Percentiles rank a stretch among this genome's conserved stretches.
These are phyloP conservation scores for Zygosaccharomyces gambellarensis DNA, from an alignment of 805 yeast species.

Conservation along the genomic window DNA sequence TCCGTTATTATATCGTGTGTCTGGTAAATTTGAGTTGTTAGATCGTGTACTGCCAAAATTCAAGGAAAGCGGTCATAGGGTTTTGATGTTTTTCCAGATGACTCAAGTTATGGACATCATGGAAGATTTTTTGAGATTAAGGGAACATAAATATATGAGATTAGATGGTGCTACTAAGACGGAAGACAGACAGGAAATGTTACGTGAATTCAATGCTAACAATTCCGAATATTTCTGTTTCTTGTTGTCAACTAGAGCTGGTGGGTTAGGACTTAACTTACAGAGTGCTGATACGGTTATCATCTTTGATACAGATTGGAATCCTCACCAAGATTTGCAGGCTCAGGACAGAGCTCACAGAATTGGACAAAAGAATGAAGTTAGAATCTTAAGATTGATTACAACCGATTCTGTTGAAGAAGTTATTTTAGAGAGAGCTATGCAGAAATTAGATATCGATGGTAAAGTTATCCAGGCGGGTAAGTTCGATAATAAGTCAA, in stretches of 20 bases:
- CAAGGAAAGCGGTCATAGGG: slow-evolving; percentile 69
- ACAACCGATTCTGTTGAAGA: slow-evolving; percentile 83
- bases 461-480: slow-evolving; percentile 91
- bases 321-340: slow-evolving; percentile 86
- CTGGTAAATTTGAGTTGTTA: slow-evolving; percentile 76
- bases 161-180: slow-evolving; percentile 81
- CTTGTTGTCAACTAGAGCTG: slow-evolving; percentile 78
- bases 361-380: slow-evolving; percentile 86
- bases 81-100: slow-evolving; percentile 81
- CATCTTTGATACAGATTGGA: slow-evolving; percentile 86
- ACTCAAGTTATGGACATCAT: slow-evolving; percentile 86
- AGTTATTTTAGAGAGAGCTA: slow-evolving; percentile 75
- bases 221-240: slow-evolving; percentile 74
- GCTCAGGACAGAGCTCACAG: slow-evolving; percentile 90
- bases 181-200: slow-evolving; percentile 73
- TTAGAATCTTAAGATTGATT: slow-evolving; percentile 71
- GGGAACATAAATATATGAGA: slow-evolving; percentile 65
- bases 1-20: slow-evolving; percentile 65
- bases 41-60: slow-evolving; percentile 74
- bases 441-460: slow-evolving; percentile 77
- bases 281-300: slow-evolving; percentile 87
- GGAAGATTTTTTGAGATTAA: slow-evolving; percentile 73
- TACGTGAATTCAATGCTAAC: slow-evolving; percentile 70
- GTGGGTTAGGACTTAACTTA: slow-evolving; percentile 81
- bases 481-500: slow-evolving; percentile 80